phyloP scores from a whole-genome alignment of 768 basidiomycete species.

The Suillus plorans region DNA sequence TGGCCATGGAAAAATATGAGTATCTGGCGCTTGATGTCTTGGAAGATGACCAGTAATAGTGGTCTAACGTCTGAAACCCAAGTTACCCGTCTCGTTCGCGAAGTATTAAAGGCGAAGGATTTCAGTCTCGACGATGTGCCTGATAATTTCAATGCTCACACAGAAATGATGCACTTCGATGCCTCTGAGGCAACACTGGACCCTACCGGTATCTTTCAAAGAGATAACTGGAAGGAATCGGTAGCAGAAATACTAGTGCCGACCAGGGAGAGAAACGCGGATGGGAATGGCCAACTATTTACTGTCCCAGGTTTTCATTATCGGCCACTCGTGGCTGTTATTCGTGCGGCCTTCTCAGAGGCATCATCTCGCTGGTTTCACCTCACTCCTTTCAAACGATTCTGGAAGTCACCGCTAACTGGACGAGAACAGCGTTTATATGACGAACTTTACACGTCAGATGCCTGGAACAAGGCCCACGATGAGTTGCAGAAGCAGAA shows the following conservation, averaged over 20 bases:
- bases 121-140: conserved; percentile 8
- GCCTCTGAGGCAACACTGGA: not conserved
- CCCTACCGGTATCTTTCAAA: not conserved
- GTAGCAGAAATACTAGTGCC: conserved; percentile 1
- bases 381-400: conserved; percentile 5
- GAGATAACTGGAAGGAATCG: conserved; percentile 15
- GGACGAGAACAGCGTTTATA: not conserved
- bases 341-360: conserved; percentile 8
- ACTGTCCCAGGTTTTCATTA: conserved; percentile 12
- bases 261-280: not conserved
- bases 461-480: conserved; percentile 15
- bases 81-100: conserved; percentile 1
- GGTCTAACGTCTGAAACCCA: not conserved
- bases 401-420: not conserved
- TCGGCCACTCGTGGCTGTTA: conserved; percentile 14
- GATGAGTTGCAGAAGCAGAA: conserved; percentile 13
- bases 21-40: conserved; percentile 12
- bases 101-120: conserved; percentile 9
- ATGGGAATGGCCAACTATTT: conserved; percentile 6
- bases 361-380: not conserved
- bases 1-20: conserved; percentile 20
- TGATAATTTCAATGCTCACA: not conserved
- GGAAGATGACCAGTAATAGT: conserved; percentile 9
- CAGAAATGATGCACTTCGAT: not conserved
- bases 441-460: conserved; percentile 18